Base-by-base conservation (phyloP, 2,329 filamentous ascomycete genomes). In the Aspergillus latus region DNA sequence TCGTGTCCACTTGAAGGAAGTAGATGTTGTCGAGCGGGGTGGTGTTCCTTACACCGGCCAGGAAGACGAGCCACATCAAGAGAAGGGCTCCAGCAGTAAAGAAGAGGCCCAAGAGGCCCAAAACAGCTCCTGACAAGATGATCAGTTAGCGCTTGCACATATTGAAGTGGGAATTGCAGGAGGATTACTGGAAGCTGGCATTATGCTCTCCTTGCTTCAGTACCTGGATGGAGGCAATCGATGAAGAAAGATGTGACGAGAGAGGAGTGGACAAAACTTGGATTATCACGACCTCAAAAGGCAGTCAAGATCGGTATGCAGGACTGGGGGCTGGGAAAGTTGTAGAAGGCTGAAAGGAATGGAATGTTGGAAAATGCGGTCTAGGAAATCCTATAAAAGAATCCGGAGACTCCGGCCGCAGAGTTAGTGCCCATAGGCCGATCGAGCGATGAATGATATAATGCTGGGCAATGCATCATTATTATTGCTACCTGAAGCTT, bases 1-100 rank as follows among this genome's bases (percentile, higher is more conserved):
- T 78, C 0, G 92, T 96, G 69, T 89, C 83, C 66, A 90, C 90
- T 69, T 88, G 81, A 32, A 97, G 84, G 80, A 97, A 96, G 76
- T 91, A 97, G 62, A 92, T 91, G 57, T 86, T 78, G 72, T 88
- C 84, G 54, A 95, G 78, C 1, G 87, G 86, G 11, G 67, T 76
- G 43, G 68, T 71, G 66, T 84, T 77, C 55, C 77, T 74, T 32
- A 77, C 78, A 58, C 87, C 87, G 42, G 81, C 85, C 44, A 89
- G 78, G 49, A 89, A 77, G 61, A 86, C 82, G 64, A 89, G 80
- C 73, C 89, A 83, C 64, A 87, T 82, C 60, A 90, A 73, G 29
- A 89, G 73, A 51, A 87, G 76, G 52, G 84, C 81, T 44, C 79
- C 84, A 45, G 82, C 84, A 59, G 86, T 79, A 59, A 89, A 76